Base-by-base conservation (phyloP, 2,329 filamentous ascomycete genomes). In the Aureobasidium vineae region DNA sequence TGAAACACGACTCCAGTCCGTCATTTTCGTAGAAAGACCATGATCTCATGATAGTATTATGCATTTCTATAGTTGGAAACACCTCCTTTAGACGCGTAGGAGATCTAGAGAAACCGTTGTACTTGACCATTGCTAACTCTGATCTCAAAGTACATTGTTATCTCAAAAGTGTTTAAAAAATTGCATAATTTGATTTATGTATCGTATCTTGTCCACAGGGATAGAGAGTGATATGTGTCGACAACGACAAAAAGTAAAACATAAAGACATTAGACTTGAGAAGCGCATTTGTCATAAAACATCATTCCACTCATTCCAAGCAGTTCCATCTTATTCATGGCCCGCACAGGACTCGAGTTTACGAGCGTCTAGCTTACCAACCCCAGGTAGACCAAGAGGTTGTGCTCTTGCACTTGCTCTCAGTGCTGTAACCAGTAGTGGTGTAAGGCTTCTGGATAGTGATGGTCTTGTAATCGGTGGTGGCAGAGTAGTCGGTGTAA, bases 341-440 rank as follows among this genome's bases (percentile, higher is more conserved):
- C 15, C 26, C n/a, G 5, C 5, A 1, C 2, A 3, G n/a, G 8
- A 33, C 26, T 28, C 28, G 2, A 4, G 8, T 13, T 5, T n/a
- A 15, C 1, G 5, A 28, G 11, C 15, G 10, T 7, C 10, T 5
- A 23, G 26, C 6, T 63, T 63, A 63, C 45, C 45, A 63, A 15
- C 57, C 59, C 64, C 64, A 66, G 15, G 54, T 61, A 5, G 54
- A 19, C 64, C 64, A 66, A 38, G 54, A 52, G 40, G 64, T 66
- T 15, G 64, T 60, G 38, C 21, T 53, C 16, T 26, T 16, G 21
- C 64, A 66, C 11, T 52, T 53, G 31, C 36, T 61, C 41, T 43
- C 8, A 1, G 64, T 66, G 6, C 26, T 61, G 40, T 31, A 59
- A 19, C 54, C 53, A n/a, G 33, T 47, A 19, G 33, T 54, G 36